phyloP scores from a whole-genome alignment of 371 early-diverging fungal species.

The Phascolomyces articulosus region DNA sequence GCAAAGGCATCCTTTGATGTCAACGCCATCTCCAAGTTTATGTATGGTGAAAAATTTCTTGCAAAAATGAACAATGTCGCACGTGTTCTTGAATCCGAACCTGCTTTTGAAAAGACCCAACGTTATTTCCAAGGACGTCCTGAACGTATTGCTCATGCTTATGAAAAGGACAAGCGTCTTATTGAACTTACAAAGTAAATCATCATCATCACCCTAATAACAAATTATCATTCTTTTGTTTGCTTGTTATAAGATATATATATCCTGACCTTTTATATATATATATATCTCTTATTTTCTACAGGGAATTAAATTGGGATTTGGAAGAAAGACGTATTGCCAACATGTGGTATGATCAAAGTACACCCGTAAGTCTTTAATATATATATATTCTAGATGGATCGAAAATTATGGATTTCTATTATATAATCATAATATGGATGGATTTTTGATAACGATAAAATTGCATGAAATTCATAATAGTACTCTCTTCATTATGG shows the following conservation, averaged over 20 bases:
- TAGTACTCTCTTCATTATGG: constrained; percentile 55
- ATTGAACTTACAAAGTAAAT: constrained; percentile 51
- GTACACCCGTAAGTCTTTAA: background rate
- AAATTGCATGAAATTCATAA: too few species aligned
- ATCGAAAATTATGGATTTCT: too few species aligned
- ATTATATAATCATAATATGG: too few species aligned
- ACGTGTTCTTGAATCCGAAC: constrained; percentile 53
- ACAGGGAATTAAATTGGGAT: constrained; percentile 3
- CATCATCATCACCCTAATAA: too few species aligned
- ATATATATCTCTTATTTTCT: too few species aligned
- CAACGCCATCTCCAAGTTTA: constrained; percentile 48
- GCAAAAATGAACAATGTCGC: constrained; percentile 50
- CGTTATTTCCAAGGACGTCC: constrained; percentile 58
- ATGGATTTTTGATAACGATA: too few species aligned
- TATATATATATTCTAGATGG: too few species aligned
- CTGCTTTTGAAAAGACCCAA: constrained; percentile 58
- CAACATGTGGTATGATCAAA: background rate
- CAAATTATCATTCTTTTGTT: too few species aligned
- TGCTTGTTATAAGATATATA: too few species aligned
- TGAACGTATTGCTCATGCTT: constrained; percentile 46
- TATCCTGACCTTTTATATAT: too few species aligned
- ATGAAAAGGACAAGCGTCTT: constrained; percentile 55
- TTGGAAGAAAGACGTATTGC: background rate
- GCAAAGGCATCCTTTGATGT: constrained; percentile 56
- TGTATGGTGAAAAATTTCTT: constrained; percentile 56